Percentiles rank a stretch among this genome's conserved stretches.
These are phyloP conservation scores for Paraconiothyrium sp. DNA, from an alignment of 2,329 filamentous ascomycete genomes.

Conservation along the genomic window DNA sequence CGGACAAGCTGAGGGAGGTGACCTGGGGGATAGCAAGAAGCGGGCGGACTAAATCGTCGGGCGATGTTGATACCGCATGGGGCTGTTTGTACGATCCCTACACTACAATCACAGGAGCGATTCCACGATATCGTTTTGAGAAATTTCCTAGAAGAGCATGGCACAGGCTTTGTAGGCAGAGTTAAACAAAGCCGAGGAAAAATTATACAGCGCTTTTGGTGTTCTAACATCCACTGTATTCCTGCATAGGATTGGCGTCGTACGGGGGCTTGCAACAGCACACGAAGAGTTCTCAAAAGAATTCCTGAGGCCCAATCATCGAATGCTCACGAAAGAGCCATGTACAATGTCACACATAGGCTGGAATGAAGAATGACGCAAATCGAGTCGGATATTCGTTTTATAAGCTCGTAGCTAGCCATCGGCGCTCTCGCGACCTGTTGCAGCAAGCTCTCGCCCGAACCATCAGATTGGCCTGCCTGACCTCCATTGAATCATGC, in stretches of 20 bases:
- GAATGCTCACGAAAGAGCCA: not conserved
- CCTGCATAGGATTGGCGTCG: too few relatives aligned
- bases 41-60: slow-evolving; percentile 51
- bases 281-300: too few relatives aligned
- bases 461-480: slow-evolving; percentile 45
- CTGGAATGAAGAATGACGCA: slow-evolving; percentile 29
- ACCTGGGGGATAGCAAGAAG: slow-evolving; percentile 52
- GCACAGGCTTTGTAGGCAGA: not conserved
- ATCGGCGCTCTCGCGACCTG: slow-evolving; percentile 37
- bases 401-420: slow-evolving; percentile 49
- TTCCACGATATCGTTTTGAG: not conserved
- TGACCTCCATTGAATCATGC: slow-evolving; percentile 46
- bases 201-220: too few relatives aligned
- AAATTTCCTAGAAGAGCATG: not conserved
- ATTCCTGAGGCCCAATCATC: not conserved
- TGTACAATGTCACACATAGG: not conserved
- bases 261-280: too few relatives aligned
- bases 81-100: slow-evolving; percentile 20
- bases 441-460: slow-evolving; percentile 41
- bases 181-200: too few relatives aligned
- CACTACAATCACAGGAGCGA: not conserved
- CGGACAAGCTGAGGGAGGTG: slow-evolving; percentile 37
- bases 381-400: slow-evolving; percentile 46
- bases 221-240: too few relatives aligned
- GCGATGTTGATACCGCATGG: not conserved